A percentile compares a stretch with the other conserved stretches of the same genome.
These are phyloP conservation scores for Gentiana macrophylla DNA, from an alignment of 257 asterid species.

Conservation along the genomic window DNA sequence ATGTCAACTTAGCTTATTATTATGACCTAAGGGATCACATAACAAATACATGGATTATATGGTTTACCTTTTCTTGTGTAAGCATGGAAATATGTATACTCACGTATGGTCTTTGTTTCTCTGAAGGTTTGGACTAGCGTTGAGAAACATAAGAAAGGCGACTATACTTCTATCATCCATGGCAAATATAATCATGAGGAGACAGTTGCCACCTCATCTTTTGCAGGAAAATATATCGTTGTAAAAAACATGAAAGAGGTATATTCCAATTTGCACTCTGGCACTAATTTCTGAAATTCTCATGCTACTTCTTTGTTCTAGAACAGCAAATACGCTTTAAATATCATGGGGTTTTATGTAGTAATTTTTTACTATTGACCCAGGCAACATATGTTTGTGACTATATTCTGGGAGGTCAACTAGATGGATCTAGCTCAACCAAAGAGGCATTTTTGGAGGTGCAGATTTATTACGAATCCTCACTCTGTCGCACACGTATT, in stretches of 20 bases:
- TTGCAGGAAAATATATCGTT: conserved; percentile 80
- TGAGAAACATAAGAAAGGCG: conserved; percentile 98
- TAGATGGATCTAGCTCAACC: conserved; percentile 97
- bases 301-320: neutral
- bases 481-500: neutral
- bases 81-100: neutral
- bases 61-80: neutral
- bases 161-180: conserved; percentile 84
- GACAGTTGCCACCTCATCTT: conserved; percentile 97
- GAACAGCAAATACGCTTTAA: neutral
- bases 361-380: conserved; percentile 8
- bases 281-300: neutral
- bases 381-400: conserved; percentile 96
- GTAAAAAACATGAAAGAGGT: conserved; percentile 96
- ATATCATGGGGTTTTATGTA: neutral
- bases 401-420: conserved; percentile 80
- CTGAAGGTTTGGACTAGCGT: conserved; percentile 84
- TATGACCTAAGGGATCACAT: neutral
- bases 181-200: conserved; percentile 93
- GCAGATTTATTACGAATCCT: conserved; percentile 4
- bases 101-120: neutral
- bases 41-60: neutral
- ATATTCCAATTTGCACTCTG: conserved; percentile 4
- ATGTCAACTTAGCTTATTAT: neutral
- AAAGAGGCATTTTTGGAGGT: conserved; percentile 94